A percentile compares a stretch with the other conserved stretches of the same genome.
Conservation (phyloP, 2,329 filamentous ascomycete genomes). For the Stachybotrys echinatus region DNA sequence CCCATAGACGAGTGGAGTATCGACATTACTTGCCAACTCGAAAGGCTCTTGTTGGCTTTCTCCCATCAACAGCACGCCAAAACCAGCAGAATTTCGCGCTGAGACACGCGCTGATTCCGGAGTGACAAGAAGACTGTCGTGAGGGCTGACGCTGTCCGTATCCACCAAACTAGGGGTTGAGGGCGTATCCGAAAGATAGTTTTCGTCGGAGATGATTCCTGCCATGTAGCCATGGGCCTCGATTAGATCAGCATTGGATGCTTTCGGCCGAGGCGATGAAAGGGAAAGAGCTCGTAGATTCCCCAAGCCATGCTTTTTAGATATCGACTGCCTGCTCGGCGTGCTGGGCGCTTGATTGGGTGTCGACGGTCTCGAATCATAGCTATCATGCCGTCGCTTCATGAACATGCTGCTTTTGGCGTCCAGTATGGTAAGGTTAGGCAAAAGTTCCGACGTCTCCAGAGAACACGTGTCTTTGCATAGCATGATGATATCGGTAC, state of each 20-base stretch:
- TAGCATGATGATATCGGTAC: conserved; percentile 41
- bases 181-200: conserved; percentile 20
- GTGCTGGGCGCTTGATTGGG: conserved; percentile 13
- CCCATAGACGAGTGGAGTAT: not conserved
- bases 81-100: conserved; percentile 17
- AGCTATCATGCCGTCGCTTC: conserved; percentile 4
- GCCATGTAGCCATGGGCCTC: conserved; percentile 14
- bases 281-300: conserved; percentile 14
- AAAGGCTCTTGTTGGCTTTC: conserved; percentile 5
- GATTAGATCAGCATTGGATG: not conserved
- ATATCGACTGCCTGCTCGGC: conserved; percentile 15
- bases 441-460: conserved; percentile 20
- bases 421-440: conserved; percentile 18
- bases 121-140: conserved; percentile 18
- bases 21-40: not conserved
- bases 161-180: conserved; percentile 22
- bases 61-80: conserved; percentile 18
- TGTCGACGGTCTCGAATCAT: conserved; percentile 12
- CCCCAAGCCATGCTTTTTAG: conserved; percentile 14
- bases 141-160: conserved; percentile 22
- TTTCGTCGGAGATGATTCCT: conserved; percentile 11
- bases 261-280: not conserved
- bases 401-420: conserved; percentile 9
- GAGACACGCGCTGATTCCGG: conserved; percentile 13
- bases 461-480: conserved; percentile 47